Conservation (phyloP, 2,329 filamentous ascomycete genomes). For the Trichoderma afroharzianum region DNA sequence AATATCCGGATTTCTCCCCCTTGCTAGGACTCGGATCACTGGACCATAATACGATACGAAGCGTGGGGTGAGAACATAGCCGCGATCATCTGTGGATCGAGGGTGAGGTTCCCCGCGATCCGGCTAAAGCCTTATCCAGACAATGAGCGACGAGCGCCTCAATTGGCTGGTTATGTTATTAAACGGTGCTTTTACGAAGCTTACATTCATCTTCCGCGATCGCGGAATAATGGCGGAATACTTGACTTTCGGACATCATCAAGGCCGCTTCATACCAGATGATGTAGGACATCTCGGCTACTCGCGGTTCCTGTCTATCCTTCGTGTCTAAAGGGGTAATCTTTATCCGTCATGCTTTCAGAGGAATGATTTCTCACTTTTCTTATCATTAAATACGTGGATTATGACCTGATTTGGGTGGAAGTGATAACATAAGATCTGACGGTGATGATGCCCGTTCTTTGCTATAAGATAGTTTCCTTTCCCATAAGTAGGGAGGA, state of each 20-base stretch:
- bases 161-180: background rate
- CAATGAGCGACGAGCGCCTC: background rate
- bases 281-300: background rate
- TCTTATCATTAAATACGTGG: background rate
- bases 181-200: background rate
- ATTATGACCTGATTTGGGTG: background rate
- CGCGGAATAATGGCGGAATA: background rate
- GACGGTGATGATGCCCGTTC: background rate
- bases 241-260: background rate
- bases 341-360: background rate
- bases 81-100: background rate
- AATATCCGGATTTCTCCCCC: background rate
- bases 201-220: background rate
- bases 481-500: background rate
- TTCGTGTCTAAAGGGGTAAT: background rate
- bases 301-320: no score
- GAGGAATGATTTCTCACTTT: background rate
- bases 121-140: conserved; percentile 13
- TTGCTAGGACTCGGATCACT: background rate
- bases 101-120: background rate
- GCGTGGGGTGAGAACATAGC: background rate
- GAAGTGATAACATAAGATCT: background rate
- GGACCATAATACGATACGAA: background rate
- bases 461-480: background rate
- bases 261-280: background rate